A percentile compares a stretch with the other conserved stretches of the same genome.
These are phyloP conservation scores for Viola pubescens DNA, from an alignment of 441 rosid species.

Conservation along the genomic window DNA sequence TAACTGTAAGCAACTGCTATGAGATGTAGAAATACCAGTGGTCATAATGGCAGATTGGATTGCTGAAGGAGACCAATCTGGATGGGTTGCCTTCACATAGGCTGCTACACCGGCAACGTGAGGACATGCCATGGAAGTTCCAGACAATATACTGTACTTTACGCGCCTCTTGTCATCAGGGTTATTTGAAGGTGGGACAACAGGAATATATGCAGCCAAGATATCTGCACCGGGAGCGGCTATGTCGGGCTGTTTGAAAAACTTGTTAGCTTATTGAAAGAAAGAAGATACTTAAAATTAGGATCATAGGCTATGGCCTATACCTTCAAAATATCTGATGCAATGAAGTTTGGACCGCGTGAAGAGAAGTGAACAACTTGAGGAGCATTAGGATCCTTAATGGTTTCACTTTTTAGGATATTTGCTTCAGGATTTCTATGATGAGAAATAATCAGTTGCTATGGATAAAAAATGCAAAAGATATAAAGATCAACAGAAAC, in stretches of 20 bases:
- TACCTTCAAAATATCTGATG: constrained; percentile 56
- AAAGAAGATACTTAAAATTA: not conserved
- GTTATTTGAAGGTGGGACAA: constrained; percentile 28
- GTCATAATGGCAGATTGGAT: constrained; percentile 75
- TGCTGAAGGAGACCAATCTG: constrained; percentile 54
- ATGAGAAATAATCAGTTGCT: not conserved
- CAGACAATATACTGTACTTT: constrained; percentile 47
- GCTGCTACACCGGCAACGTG: constrained; percentile 73
- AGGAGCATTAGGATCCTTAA: constrained; percentile 48
- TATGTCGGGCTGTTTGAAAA: constrained; percentile 49
- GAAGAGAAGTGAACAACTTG: constrained; percentile 52
- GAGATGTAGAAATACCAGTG: constrained; percentile 26
- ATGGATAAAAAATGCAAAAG: not conserved
- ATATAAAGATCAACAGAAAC: not conserved
- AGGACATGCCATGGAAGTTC: constrained; percentile 85
- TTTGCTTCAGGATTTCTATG: constrained; percentile 51
- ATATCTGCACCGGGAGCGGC: constrained; percentile 61
- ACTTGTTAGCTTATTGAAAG: not conserved
- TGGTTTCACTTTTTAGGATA: constrained; percentile 39
- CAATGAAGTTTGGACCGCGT: constrained; percentile 51
- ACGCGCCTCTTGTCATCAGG: constrained; percentile 34
- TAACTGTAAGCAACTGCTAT: too few relatives aligned
- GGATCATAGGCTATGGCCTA: not conserved
- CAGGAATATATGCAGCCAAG: constrained; percentile 52
- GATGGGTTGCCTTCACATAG: constrained; percentile 48